Percentiles rank a stretch among this genome's conserved stretches.
Conservation (phyloP, 257 asterid species). For the Solanum lignicaule region DNA sequence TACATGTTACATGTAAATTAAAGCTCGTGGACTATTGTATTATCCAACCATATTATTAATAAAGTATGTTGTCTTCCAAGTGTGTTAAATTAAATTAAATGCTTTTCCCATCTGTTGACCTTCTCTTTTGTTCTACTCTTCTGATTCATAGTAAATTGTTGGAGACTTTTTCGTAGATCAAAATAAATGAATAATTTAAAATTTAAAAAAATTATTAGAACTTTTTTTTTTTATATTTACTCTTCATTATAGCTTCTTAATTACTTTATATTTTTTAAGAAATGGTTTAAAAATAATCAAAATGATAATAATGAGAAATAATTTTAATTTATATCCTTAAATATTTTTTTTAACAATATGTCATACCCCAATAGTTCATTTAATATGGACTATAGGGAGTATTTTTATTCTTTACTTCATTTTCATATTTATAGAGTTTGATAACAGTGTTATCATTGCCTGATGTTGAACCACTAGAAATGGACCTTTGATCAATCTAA, state of each 20-base stretch:
- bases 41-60: background rate
- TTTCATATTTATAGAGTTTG: background rate
- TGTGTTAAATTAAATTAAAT: background rate
- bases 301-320: too few species aligned
- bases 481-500: background rate
- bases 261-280: too few species aligned
- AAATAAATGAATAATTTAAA: too few species aligned
- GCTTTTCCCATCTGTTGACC: background rate
- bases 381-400: background rate
- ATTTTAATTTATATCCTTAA: too few species aligned
- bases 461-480: background rate
- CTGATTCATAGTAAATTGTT: too few species aligned
- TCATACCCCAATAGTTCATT: background rate
- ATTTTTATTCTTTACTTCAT: background rate
- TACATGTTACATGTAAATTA: background rate
- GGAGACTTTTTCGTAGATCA: too few species aligned
- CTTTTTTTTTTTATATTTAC: too few species aligned
- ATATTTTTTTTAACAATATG: too few species aligned
- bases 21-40: background rate
- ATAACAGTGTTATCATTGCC: background rate
- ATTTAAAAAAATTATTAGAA: fast-evolving
- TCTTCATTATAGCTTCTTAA: too few species aligned
- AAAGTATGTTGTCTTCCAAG: background rate
- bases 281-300: too few species aligned
- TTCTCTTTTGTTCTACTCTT: background rate